Conservation (phyloP, 1,284 basidiomycete species). For the Veloporphyrellus conicus region DNA sequence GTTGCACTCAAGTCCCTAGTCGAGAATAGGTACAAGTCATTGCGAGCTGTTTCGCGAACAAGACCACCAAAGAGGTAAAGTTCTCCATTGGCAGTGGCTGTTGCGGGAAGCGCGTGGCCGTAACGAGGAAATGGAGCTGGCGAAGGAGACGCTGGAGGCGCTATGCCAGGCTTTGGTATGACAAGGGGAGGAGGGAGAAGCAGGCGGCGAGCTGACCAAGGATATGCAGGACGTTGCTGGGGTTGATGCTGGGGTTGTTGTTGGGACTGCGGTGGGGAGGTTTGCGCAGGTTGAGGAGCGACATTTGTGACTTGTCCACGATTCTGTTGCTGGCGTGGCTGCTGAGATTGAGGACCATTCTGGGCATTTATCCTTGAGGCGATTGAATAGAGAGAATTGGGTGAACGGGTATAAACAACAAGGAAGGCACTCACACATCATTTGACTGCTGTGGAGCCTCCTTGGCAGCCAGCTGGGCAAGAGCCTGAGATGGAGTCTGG, state of each 20-base stretch:
- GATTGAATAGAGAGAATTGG: constrained; percentile 4
- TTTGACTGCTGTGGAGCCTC: constrained; percentile 26
- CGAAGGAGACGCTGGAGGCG: constrained; percentile 57
- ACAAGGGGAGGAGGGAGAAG: constrained; percentile 60
- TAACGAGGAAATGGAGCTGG: constrained; percentile 95
- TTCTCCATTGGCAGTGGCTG: constrained; percentile 77
- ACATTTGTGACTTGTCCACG: constrained; percentile 22
- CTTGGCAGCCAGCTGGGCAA: constrained; percentile 50
- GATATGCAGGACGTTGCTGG: constrained; percentile 62
- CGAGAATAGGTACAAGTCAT: constrained; percentile 91
- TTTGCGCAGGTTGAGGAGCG: constrained; percentile 23
- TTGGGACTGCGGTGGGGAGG: constrained; percentile 26
- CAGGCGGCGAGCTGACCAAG: constrained; percentile 73
- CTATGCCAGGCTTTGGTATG: constrained; percentile 57
- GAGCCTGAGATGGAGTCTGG: constrained; percentile 60
- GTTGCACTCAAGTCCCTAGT: constrained; percentile 75
- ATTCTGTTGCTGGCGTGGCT: constrained; percentile 33
- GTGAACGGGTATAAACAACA: constrained; percentile 10
- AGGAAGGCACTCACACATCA: constrained; percentile 40
- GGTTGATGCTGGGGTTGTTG: constrained; percentile 28
- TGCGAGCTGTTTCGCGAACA: constrained; percentile 85
- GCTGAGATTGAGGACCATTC: constrained; percentile 31
- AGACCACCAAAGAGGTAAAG: constrained; percentile 97
- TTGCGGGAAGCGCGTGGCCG: constrained; percentile 91
- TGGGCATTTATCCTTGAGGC: constrained; percentile 19